phyloP scores from a whole-genome alignment of 2,329 filamentous ascomycete species.

The Cladosporium velox region DNA sequence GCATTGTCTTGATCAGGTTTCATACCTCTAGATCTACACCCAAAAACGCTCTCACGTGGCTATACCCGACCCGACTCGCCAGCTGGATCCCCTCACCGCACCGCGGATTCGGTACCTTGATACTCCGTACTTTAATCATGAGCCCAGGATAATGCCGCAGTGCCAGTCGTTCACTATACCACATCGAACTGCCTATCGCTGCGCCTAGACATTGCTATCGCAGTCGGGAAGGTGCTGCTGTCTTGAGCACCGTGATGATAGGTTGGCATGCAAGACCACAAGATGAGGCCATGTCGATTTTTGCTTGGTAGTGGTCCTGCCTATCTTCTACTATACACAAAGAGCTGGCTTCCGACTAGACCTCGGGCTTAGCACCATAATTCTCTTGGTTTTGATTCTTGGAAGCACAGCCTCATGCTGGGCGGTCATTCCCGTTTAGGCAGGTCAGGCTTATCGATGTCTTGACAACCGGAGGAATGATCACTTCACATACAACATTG shows the following conservation, averaged over 20 bases:
- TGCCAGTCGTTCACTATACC: not conserved
- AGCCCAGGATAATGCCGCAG: not conserved
- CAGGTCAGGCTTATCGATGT: conserved; percentile 15
- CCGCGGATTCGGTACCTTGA: not conserved
- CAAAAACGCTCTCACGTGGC: not conserved
- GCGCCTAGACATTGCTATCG: conserved; percentile 9
- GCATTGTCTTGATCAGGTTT: not conserved
- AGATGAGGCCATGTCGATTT: not conserved
- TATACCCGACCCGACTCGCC: not conserved
- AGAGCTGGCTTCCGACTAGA: not conserved
- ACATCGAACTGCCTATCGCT: not conserved
- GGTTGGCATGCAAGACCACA: not conserved
- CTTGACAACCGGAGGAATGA: conserved; percentile 11
- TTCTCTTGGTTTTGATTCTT: conserved; percentile 8
- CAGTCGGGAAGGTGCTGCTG: not conserved
- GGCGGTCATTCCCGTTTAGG: conserved; percentile 20
- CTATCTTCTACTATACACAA: not conserved
- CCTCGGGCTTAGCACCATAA: conserved; percentile 15
- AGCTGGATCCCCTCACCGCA: not conserved
- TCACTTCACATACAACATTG: not conserved
- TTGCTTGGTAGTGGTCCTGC: not conserved
- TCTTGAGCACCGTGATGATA: not conserved
- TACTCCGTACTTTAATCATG: not conserved
- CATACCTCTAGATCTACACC: not conserved
- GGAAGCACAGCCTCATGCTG: conserved; percentile 10